Evolutionary conservation across 192 early-diverging fungal genomes (phyloP).

Genomic region (Chytriomyces sp.): DNA sequence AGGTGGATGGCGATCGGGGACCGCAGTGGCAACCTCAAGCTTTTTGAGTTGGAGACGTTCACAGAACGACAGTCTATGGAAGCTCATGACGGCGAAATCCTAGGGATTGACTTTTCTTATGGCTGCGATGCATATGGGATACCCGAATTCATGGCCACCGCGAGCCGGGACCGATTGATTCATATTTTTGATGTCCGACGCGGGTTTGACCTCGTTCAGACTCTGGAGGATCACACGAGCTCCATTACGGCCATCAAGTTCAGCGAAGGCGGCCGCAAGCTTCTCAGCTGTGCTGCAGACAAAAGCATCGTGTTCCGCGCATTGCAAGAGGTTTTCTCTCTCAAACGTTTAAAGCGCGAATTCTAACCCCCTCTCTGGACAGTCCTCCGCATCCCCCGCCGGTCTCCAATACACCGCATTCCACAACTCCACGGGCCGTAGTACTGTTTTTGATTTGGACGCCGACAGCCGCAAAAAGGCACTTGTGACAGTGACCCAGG

Average conservation of each 20-base stretch:
- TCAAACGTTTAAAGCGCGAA: not conserved
- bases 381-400: not conserved
- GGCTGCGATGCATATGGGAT: too few species aligned
- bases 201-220: constrained; percentile 58
- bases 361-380: not conserved
- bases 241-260: constrained; percentile 78
- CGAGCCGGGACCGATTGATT: constrained; percentile 73
- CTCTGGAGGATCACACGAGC: constrained; percentile 83
- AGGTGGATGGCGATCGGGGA: constrained; percentile 72
- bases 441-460: constrained; percentile 75
- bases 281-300: constrained; percentile 81
- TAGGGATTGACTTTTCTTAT: constrained; percentile 71
- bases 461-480: constrained; percentile 57
- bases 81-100: constrained; percentile 78
- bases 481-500: constrained; percentile 67
- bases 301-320: constrained; percentile 78
- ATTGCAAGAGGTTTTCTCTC: constrained; percentile 23
- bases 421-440: constrained; percentile 36
- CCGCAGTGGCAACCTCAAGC: constrained; percentile 68
- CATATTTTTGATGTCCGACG: constrained; percentile 71
- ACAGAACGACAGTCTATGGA: constrained; percentile 66
- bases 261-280: constrained; percentile 57
- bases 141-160: constrained; percentile 63
- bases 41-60: constrained; percentile 63
- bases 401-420: not conserved